Base-by-base conservation (phyloP, 148 eudicot species). In the Cornus controversa region DNA sequence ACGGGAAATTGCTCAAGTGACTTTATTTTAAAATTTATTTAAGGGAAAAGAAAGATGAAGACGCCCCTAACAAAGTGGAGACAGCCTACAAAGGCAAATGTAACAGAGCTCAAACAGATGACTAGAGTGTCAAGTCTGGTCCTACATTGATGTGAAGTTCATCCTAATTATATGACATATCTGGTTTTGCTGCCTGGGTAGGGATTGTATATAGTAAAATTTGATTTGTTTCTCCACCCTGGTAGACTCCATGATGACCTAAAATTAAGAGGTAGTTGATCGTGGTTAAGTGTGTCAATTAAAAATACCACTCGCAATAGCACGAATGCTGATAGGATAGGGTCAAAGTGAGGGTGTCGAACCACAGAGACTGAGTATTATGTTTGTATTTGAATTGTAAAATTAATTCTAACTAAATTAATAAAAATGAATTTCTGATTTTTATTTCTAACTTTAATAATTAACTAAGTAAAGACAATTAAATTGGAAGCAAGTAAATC, bases 21-120 rank as follows among this genome's bases (percentile, higher is more conserved):
- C 40, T 31, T 26, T 54, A 54, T 54, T 54, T 24, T 4, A 50
- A 2, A 54, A 29, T 0, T 72, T 54, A 27, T 27, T 23, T 20
- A 14, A 72, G 11, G 42, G 16, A 28, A 54, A 28, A 37, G n/a
- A n/a, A 53, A 72, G 24, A 27, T 27, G 65, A 23, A 18, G 63
- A 15, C 15, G 37, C 45, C 45, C 10, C 45, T 9, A 72, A 54
- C 42, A 72, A 72, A 72, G 3, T 72, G 65, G 65, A 72, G 75
- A 54, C 25, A 29, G 42, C 60, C 20, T 6, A 53, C 25, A 20
- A 42, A 40, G 60, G 37, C 24, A 13, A 45, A 29, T 24, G 10
- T 58, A 26, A 22, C 25, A 45, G 24, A 25, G 73, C 58, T 70
- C 58, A 13, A 24, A 25, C 73, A 26, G 29, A 45, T 29, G 24